Evolutionary conservation across 176 grass and related monocot species (phyloP), one percentile per base, ranked within the genome.

Genomic region (Phoenix dactylifera): DNA sequence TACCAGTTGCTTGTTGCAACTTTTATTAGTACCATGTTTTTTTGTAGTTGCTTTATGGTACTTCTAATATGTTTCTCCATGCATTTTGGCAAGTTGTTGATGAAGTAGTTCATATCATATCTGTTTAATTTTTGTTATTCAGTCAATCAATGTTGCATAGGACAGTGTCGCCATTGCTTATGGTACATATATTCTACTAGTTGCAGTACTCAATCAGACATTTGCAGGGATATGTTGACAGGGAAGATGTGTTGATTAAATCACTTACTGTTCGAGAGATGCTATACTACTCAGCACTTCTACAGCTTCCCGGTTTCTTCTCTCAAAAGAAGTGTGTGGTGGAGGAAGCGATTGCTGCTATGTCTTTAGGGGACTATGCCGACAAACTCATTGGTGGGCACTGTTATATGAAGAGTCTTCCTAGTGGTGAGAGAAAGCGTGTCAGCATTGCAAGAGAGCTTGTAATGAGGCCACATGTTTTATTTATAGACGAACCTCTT

Each of bases 201-300:
- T 24, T 16, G 7, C 59, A 39, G 26, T 63, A 55, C 59, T 55
- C 20, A 67, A 54, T 15, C 9, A 73, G 18, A 48, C 9, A 9
- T 55, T 44, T 86, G 68, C 58, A 96, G 91, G 91, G 91, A 16
- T 96, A 75, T 57, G 91, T 96, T 72, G 80, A 82, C 52, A 87
- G 86, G 44, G 80, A 77, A 17, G 86, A 96, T 77, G 71, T 90
- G 57, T 75, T 96, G 16, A 79, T 90, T 1, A 75, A 96, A 23
- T 90, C 83, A 68, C 83, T 96, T 55, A 96, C 91, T 25, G 86
- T 96, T 55, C 80, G 86, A 28, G 91, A 96, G 79, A 87, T 87
- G 86, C 68, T 96, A 52, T 90, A 87, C 55, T 96, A 80, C 68
- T 75, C 83, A 0, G 80, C 86, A 4, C 78, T 87, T 72, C 65